These are phyloP conservation scores for Penicillium atrosanguineum DNA, from an alignment of 495 filamentous ascomycete genomes.

Conservation along the genomic window DNA sequence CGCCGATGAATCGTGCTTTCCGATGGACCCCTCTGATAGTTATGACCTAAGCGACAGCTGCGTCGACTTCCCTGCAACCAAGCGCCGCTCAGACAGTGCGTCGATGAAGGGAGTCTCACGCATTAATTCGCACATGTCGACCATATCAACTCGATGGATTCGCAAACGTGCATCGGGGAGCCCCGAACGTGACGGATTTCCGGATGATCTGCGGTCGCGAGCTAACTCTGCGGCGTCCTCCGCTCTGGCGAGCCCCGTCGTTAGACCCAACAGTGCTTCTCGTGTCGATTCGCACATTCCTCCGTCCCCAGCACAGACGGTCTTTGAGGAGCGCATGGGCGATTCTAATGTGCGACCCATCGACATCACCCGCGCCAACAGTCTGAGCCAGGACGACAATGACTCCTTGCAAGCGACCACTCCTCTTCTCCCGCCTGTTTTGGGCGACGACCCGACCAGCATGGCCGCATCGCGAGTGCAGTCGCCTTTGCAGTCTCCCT, in stretches of 20 bases:
- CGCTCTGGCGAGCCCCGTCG: conserved; percentile 60
- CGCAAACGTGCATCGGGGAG: conserved; percentile 52
- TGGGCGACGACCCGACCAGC: conserved; percentile 53
- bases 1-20: conserved; percentile 36
- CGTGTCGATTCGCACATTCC: conserved; percentile 55
- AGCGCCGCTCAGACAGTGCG: conserved; percentile 63
- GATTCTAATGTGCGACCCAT: conserved; percentile 47
- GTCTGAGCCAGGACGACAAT: conserved; percentile 53
- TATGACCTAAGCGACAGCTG: conserved; percentile 63
- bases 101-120: conserved; percentile 65
- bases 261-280: conserved; percentile 34
- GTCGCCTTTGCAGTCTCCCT: conserved; percentile 82
- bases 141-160: conserved; percentile 64
- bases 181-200: conserved; percentile 39
- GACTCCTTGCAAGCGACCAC: conserved; percentile 65
- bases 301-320: conserved; percentile 63
- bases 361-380: conserved; percentile 58
- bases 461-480: conserved; percentile 47
- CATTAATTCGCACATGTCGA: conserved; percentile 69
- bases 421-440: conserved; percentile 76
- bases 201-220: conserved; percentile 41
- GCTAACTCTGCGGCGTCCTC: conserved; percentile 65
- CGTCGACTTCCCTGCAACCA: conserved; percentile 55
- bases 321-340: conserved; percentile 59
- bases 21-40: conserved; percentile 40